Conservation (phyloP, 208 protist species). For the Crithidia sp. region DNA sequence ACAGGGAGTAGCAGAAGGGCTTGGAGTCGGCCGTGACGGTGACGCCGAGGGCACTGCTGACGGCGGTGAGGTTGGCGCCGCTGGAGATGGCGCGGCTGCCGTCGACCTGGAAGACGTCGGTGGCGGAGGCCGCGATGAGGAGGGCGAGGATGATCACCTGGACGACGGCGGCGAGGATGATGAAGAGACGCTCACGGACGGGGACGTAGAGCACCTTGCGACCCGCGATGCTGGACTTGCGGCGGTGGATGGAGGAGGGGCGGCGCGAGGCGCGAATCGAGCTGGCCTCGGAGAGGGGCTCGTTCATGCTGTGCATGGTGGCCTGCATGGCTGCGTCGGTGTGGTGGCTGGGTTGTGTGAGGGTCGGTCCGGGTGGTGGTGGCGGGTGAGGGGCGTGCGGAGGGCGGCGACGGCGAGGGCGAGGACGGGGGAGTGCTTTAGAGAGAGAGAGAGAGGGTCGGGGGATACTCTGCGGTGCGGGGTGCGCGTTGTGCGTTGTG, state of each 20-base stretch:
- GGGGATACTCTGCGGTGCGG: too few relatives aligned
- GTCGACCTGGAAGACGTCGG: slow-evolving; percentile 31
- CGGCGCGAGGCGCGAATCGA: slow-evolving; percentile 24
- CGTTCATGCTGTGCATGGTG: not conserved
- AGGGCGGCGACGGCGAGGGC: too few relatives aligned
- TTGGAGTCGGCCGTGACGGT: slow-evolving; percentile 20
- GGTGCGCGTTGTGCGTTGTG: too few relatives aligned
- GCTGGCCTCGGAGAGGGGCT: slow-evolving; percentile 20
- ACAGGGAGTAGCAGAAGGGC: slow-evolving; percentile 37
- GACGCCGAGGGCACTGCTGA: slow-evolving; percentile 18
- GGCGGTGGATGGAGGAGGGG: slow-evolving; percentile 27
- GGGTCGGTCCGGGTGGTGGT: too few relatives aligned
- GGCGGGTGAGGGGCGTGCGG: too few relatives aligned
- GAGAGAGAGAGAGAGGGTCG: too few relatives aligned
- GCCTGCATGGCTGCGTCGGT: not conserved
- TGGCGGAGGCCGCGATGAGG: slow-evolving; percentile 24
- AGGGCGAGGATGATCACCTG: slow-evolving; percentile 29
- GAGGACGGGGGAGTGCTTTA: too few relatives aligned
- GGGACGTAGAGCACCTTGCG: slow-evolving; percentile 30
- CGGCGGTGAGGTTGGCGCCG: slow-evolving; percentile 14
- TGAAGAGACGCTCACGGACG: slow-evolving; percentile 22
- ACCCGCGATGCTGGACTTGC: slow-evolving; percentile 28
- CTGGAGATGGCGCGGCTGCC: slow-evolving; percentile 21
- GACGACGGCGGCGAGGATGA: slow-evolving; percentile 15
- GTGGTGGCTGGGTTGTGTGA: too few relatives aligned